phyloP scores from a whole-genome alignment of 2,329 filamentous ascomycete species.

The Coleophoma eucalyptorum region DNA sequence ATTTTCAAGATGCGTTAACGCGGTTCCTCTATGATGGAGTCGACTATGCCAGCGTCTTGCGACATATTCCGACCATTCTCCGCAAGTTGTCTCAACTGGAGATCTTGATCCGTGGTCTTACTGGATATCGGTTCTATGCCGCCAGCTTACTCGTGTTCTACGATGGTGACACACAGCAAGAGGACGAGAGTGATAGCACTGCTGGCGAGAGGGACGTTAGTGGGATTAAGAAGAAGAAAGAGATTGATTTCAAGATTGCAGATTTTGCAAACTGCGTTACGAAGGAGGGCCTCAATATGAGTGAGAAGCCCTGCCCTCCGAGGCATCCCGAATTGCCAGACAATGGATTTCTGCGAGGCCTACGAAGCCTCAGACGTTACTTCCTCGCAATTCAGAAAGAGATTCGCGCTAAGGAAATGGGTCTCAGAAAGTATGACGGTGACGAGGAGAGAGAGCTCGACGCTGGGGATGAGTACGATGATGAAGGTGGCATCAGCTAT shows the following conservation, averaged over 20 bases:
- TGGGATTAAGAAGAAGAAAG: conserved; percentile 29
- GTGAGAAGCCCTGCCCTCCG: conserved; percentile 70
- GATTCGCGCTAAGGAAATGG: conserved; percentile 41
- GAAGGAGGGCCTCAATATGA: conserved; percentile 65
- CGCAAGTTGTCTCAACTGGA: conserved; percentile 82
- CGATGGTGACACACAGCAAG: conserved; percentile 69
- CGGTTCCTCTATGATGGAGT: conserved; percentile 89
- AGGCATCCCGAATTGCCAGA: conserved; percentile 78
- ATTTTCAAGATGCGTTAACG: conserved; percentile 85
- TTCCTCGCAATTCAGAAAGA: conserved; percentile 86
- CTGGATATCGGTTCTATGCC: conserved; percentile 91
- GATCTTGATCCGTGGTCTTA: conserved; percentile 72
- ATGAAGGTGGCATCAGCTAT: conserved; percentile 22
- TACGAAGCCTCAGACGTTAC: conserved; percentile 75
- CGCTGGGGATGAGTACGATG: conserved; percentile 11
- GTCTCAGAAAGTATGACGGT: conserved; percentile 1
- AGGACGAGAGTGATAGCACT: conserved; percentile 38
- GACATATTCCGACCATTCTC: conserved; percentile 84
- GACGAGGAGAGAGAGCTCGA: not conserved
- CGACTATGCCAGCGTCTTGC: conserved; percentile 72
- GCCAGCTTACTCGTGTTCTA: conserved; percentile 95
- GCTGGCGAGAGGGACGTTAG: conserved; percentile 35
- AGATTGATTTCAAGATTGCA: conserved; percentile 93
- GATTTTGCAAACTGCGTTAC: conserved; percentile 98
- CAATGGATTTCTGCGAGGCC: conserved; percentile 80